These are phyloP conservation scores for Leishmania major DNA, from an alignment of 208 protist species.

Conservation along the genomic window DNA sequence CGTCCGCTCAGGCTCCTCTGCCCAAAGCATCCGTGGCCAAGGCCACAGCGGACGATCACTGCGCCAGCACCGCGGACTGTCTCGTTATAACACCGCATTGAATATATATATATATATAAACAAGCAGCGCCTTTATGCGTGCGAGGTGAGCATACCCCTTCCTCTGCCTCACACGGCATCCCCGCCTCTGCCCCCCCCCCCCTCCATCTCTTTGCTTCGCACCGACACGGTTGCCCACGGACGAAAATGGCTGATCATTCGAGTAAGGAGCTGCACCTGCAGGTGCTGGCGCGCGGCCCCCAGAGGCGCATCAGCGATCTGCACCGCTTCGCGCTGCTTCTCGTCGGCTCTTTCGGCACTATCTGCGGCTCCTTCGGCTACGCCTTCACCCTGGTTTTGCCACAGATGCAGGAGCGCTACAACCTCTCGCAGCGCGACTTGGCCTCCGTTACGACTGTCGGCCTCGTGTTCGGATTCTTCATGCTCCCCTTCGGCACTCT, in stretches of 20 bases:
- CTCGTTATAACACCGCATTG: too few relatives aligned
- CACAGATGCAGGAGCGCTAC: constrained; percentile 45
- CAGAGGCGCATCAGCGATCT: constrained; percentile 37
- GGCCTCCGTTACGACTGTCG: constrained; percentile 52
- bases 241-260: background rate
- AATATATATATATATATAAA: background rate
- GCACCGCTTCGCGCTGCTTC: constrained; percentile 43
- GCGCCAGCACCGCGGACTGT: too few relatives aligned
- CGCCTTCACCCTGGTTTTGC: constrained; percentile 57
- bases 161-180: background rate
- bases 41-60: too few relatives aligned
- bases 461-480: constrained; percentile 42
- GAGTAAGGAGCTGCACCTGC: background rate
- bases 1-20: too few relatives aligned
- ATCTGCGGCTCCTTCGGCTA: constrained; percentile 50
- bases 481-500: constrained; percentile 46
- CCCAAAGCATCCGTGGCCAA: too few relatives aligned
- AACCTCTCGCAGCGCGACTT: constrained; percentile 56
- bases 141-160: background rate
- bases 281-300: constrained; percentile 15
- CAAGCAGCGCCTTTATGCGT: background rate
- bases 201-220: background rate
- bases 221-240: background rate
- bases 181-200: too few relatives aligned
- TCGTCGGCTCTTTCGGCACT: constrained; percentile 42